A percentile compares a stretch with the other conserved stretches of the same genome.
Conservation (phyloP, 2,329 filamentous ascomycete genomes). For the Penicillium hordei region DNA sequence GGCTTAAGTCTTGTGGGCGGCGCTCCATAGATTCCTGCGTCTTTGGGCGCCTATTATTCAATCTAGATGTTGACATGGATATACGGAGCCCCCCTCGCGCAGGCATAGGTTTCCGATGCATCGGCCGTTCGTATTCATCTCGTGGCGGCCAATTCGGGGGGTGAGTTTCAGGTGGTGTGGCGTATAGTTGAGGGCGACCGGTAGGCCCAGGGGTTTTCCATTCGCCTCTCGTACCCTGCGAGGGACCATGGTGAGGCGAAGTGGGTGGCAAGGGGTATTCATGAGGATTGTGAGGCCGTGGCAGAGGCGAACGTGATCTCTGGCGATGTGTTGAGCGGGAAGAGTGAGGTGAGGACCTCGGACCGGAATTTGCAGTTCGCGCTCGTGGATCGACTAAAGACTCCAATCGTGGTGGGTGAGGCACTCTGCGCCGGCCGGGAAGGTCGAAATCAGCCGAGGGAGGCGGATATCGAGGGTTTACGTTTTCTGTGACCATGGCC, state of each 20-base stretch:
- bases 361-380: slow-evolving; percentile 19
- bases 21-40: slow-evolving; percentile 28
- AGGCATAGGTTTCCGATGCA: slow-evolving; percentile 29
- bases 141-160: slow-evolving; percentile 18
- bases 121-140: slow-evolving; percentile 28
- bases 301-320: slow-evolving; percentile 26
- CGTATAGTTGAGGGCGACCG: slow-evolving; percentile 24
- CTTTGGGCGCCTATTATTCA: slow-evolving; percentile 32
- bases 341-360: slow-evolving; percentile 21
- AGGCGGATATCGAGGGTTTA: slow-evolving; percentile 37
- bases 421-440: slow-evolving; percentile 31
- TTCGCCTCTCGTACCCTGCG: slow-evolving; percentile 18
- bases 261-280: slow-evolving; percentile 20
- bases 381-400: slow-evolving; percentile 32
- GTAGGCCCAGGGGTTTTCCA: slow-evolving; percentile 20
- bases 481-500: slow-evolving; percentile 49
- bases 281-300: slow-evolving; percentile 11
- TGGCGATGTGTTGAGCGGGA: slow-evolving; percentile 21
- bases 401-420: slow-evolving; percentile 32
- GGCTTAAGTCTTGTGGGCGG: slow-evolving; percentile 23
- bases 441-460: slow-evolving; percentile 33
- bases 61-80: slow-evolving; percentile 39
- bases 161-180: slow-evolving; percentile 17
- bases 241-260: slow-evolving; percentile 19
- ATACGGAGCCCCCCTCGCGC: slow-evolving; percentile 33